These are phyloP conservation scores for Saccharomycopsis vini DNA, from an alignment of 805 yeast species.

Conservation along the genomic window DNA sequence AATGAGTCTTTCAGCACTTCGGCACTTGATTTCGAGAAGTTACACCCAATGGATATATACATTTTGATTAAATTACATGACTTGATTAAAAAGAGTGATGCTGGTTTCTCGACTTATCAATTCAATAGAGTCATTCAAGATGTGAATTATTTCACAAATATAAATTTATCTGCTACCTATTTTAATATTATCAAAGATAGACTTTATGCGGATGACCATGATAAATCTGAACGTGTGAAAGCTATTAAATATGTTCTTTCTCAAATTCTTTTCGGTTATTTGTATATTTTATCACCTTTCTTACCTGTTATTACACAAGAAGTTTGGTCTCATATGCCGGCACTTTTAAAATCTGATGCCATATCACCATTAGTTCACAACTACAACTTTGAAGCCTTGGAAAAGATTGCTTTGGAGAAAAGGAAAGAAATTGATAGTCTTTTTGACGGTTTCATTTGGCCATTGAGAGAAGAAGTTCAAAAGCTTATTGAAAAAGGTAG, in stretches of 20 bases:
- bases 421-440: conserved; percentile 26
- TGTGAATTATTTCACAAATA: conserved; percentile 63
- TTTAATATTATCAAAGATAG: conserved; percentile 83
- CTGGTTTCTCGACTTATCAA: conserved; percentile 46
- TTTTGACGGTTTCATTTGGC: conserved; percentile 35
- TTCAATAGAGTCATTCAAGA: conserved; percentile 64
- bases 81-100: conserved; percentile 35
- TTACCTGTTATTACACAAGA: conserved; percentile 83
- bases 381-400: conserved; percentile 24
- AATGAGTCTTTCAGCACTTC: neutral
- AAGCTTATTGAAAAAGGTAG: conserved; percentile 50
- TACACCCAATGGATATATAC: conserved; percentile 49
- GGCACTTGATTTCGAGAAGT: conserved; percentile 15
- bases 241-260: conserved; percentile 56
- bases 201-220: conserved; percentile 63
- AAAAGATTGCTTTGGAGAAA: conserved; percentile 23
- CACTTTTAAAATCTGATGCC: conserved; percentile 3
- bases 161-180: conserved; percentile 70
- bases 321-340: conserved; percentile 59
- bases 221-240: conserved; percentile 40
- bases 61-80: conserved; percentile 46
- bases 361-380: conserved; percentile 10
- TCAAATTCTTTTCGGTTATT: conserved; percentile 50
- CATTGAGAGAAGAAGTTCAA: conserved; percentile 41
- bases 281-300: conserved; percentile 69